Conservation (phyloP, 2,329 filamentous ascomycete species). For the Epichloe hybrida region DNA sequence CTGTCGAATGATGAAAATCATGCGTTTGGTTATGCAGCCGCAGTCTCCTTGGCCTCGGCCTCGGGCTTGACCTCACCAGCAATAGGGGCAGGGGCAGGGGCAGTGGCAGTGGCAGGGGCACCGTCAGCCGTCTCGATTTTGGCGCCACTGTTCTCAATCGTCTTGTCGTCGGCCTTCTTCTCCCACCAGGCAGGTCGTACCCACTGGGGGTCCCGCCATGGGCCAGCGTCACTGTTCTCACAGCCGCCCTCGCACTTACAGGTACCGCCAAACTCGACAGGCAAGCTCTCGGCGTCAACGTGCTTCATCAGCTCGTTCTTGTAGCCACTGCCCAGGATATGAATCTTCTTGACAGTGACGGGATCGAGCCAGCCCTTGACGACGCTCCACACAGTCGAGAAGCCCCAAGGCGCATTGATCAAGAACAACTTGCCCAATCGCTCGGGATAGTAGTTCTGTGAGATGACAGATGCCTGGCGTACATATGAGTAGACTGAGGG, state of each 20-base stretch:
- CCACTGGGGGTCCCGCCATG: conserved; percentile 62
- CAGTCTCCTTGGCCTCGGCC: conserved; percentile 20
- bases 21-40: conserved; percentile 3
- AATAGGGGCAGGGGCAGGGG: conserved; percentile 14
- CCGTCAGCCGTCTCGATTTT: conserved; percentile 22
- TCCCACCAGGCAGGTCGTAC: conserved; percentile 52
- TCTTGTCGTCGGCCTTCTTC: conserved; percentile 26
- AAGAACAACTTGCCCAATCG: conserved; percentile 90
- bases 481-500: conserved; percentile 82
- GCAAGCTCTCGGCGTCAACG: conserved; percentile 80
- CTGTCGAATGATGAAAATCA: background rate
- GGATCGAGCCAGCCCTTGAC: conserved; percentile 94
- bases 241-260: conserved; percentile 79
- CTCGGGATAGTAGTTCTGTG: conserved; percentile 98
- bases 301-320: conserved; percentile 73
- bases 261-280: conserved; percentile 68
- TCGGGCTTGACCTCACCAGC: conserved; percentile 17
- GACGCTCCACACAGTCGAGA: conserved; percentile 70
- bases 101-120: conserved; percentile 9
- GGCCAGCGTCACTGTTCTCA: conserved; percentile 74
- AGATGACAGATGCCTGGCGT: conserved; percentile 70
- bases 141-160: conserved; percentile 27
- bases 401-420: conserved; percentile 97
- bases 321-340: conserved; percentile 72
- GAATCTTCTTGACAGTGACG: conserved; percentile 91